Evolutionary conservation across 257 asterid genomes (phyloP), one percentile per base, ranked within the genome.

Genomic region (Anisodus acutangulus): DNA sequence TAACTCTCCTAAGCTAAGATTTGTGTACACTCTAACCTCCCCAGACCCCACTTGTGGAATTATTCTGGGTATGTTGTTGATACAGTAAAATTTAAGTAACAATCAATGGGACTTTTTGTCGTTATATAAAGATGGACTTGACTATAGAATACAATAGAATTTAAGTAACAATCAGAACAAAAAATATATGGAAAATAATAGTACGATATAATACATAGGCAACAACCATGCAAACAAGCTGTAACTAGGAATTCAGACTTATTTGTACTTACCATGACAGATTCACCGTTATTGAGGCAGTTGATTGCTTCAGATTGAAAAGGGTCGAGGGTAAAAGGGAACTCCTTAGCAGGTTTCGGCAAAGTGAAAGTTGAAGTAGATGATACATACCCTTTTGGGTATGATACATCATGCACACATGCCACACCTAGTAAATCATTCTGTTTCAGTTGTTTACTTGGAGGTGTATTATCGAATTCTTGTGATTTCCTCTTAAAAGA

Each of bases 241-340:
- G 45, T 41, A 66, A 5, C 12, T 66, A 37, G 70, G 5, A 8
- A 63, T 4, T 63, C 1, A 26, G 7, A 22, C 70, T 22, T 9
- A 22, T 22, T 26, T 22, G 16, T 82, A 43, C 43, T 47, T 92
- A 96, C 99, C 98, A 96, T 90, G 85, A 96, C 99, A 5, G 99
- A 94, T 90, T 96, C 98, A 4, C 95, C 98, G 51, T 53, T 89
- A 83, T 91, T 89, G 3, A 96, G 91, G 69, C 99, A 96, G 85
- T 88, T 92, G 71, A 96, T 90, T 70, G 99, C 98, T 91, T 96
- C 98, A 10, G 91, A 80, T 92, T 96, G 99, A 85, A 96, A 96
- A 83, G 98, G 98, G 83, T 94, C 99, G 2, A 96, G 95, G 35
- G 84, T 68, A 85, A 96, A 96, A 68, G 97, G 92, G 86, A 93